phyloP scores from a whole-genome alignment of 257 asterid genomes.

The Verbena officinalis region DNA sequence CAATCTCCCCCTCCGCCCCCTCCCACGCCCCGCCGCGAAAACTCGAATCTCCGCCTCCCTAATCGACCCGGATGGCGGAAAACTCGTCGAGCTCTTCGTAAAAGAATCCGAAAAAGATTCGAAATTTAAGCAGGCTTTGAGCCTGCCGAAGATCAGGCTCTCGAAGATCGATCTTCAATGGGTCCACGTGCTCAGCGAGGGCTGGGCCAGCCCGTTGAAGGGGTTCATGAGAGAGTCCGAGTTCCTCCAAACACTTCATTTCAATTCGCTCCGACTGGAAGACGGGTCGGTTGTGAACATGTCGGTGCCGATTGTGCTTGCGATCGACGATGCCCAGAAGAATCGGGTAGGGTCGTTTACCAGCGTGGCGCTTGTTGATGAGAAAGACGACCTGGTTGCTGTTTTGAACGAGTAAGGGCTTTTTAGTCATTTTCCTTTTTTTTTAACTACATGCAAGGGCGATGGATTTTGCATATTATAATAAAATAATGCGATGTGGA shows the following conservation, averaged over 20 bases:
- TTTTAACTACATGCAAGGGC: too few relatives aligned
- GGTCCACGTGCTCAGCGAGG: slow-evolving; percentile 97
- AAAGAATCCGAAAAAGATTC: slow-evolving; percentile 50
- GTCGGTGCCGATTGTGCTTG: slow-evolving; percentile 96
- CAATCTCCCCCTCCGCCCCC: slow-evolving; percentile 34
- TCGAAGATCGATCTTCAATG: slow-evolving; percentile 80
- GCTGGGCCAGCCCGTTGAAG: slow-evolving; percentile 96
- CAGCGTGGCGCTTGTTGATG: slow-evolving; percentile 79
- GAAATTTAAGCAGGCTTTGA: slow-evolving; percentile 45
- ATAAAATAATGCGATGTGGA: not conserved
- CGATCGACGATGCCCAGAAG: slow-evolving; percentile 76
- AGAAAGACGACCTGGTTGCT: slow-evolving; percentile 51
- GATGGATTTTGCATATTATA: not conserved
- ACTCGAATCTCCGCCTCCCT: slow-evolving; percentile 54
- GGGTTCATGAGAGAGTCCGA: slow-evolving; percentile 95
- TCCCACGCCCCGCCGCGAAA: too few relatives aligned
- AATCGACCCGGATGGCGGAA: slow-evolving; percentile 91
- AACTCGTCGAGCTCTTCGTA: slow-evolving; percentile 70
- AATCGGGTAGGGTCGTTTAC: slow-evolving; percentile 52
- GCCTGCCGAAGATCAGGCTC: slow-evolving; percentile 67
- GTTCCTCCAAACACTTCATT: slow-evolving; percentile 99
- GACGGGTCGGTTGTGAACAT: slow-evolving; percentile 82
- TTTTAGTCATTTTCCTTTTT: not conserved
- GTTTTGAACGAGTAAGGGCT: slow-evolving; percentile 66
- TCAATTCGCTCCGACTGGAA: slow-evolving; percentile 70